Evolutionary conservation across 768 basidiomycete species (phyloP).

Genomic region (Boletus rufocinnamomeus): DNA sequence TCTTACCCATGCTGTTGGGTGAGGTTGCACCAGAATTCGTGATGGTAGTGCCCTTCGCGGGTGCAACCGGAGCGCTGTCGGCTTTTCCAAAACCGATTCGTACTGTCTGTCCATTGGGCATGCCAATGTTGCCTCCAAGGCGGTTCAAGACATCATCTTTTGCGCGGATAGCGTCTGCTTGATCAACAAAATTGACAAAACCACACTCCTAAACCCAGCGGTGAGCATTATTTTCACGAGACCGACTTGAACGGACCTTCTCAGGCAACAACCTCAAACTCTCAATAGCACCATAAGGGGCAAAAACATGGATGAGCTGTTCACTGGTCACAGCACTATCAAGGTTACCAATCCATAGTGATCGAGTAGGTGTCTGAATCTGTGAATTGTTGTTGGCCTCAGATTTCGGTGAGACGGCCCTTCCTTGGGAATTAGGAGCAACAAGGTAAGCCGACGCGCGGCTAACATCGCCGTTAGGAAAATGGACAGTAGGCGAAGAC

Average conservation of each 20-base stretch:
- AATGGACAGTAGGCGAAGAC: conserved; percentile 59
- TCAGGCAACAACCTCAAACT: conserved; percentile 92
- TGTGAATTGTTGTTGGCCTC: conserved; percentile 66
- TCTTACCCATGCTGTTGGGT: conserved; percentile 54
- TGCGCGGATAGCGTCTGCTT: conserved; percentile 93
- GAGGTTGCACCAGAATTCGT: conserved; percentile 67
- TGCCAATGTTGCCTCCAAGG: conserved; percentile 89
- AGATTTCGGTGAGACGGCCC: conserved; percentile 82
- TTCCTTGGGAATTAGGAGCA: conserved; percentile 67
- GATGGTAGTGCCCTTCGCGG: conserved; percentile 70
- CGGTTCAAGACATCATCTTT: conserved; percentile 98
- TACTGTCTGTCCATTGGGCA: conserved; percentile 94
- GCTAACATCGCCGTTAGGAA: conserved; percentile 62
- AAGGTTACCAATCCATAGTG: conserved; percentile 97
- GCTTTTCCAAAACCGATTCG: conserved; percentile 98
- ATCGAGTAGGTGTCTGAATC: conserved; percentile 91
- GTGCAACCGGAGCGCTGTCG: conserved; percentile 91
- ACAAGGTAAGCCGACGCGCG: conserved; percentile 67
- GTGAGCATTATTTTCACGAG: conserved; percentile 19
- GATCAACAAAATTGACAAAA: conserved; percentile 98
- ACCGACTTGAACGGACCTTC: conserved; percentile 59
- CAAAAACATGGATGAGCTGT: conserved; percentile 93
- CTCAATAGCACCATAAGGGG: conserved; percentile 96
- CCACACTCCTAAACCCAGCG: conserved; percentile 80
- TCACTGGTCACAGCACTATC: conserved; percentile 94